Base-by-base conservation (phyloP, 495 filamentous ascomycete species). In the Hypoxylon fuscum region DNA sequence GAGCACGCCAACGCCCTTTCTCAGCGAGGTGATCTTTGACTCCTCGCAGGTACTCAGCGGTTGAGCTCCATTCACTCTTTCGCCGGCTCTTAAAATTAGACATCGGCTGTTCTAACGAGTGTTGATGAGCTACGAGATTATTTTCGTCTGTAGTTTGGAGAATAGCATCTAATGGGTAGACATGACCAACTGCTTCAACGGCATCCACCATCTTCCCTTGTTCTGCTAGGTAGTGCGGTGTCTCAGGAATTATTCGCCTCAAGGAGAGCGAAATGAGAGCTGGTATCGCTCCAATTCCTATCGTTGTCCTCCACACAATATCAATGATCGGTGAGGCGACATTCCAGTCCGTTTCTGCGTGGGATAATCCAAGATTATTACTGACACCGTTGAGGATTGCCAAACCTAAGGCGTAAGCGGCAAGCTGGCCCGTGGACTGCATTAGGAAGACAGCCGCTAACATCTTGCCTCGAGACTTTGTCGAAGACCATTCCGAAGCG, bases 381-480 rank as follows among this genome's bases (percentile, higher is more conserved):
- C 75, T 64, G 1, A 89, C 76, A 0, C 82, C 83, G 32, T 84
- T 76, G 18, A 86, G 48, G n/a, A 83, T 81, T 20, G 78, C 64
- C 18, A 63, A 58, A 5, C 75, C 74, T 15, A 78, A 67, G 5
- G 63, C 64, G 21, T 73, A 72, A 3, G 79, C 87, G 6, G 83
- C 75, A n/a, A 90, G 75, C 54, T 89, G 87, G 1, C 87, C 87
- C 5, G 89, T 60, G 0, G 86, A 82, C 45, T 90, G 88, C 81
- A 85, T 86, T 46, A 87, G 76, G 70, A 89, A 89, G 12, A 90
- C 84, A 3, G 81, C 81, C 6, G 84, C 85, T 70, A 90, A 76
- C 87, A 90, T 89, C 5, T 79, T 79, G 23, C 79, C 85, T 15
- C 88, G 59, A 10, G 67, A 80, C 43, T 81, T 80, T 2, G 80